These are phyloP conservation scores for Isatis lusitanica DNA, from an alignment of 441 rosid genomes.

Conservation along the genomic window DNA sequence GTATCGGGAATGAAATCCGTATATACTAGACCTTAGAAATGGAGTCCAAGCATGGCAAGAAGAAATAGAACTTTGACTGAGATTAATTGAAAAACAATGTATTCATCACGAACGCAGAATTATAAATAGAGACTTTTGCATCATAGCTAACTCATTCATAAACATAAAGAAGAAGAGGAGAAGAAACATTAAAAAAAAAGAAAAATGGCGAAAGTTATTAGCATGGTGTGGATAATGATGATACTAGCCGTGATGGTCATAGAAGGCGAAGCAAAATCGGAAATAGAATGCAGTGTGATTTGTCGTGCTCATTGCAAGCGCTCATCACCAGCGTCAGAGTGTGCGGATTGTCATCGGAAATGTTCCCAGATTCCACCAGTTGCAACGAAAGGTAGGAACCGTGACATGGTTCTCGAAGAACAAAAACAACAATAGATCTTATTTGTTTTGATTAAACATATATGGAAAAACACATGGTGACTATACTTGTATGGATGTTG, in stretches of 20 bases:
- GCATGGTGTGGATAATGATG: constrained; percentile 18
- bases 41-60: neutral
- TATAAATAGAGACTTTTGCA: constrained; percentile 19
- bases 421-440: neutral
- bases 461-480: neutral
- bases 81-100: neutral
- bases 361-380: constrained; percentile 21
- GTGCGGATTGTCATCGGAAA: constrained; percentile 17
- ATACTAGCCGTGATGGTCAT: neutral
- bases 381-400: neutral
- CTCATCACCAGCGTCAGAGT: constrained; percentile 17
- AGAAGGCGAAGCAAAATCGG: constrained; percentile 24
- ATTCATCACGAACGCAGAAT: neutral
- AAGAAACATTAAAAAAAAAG: neutral
- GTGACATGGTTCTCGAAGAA: neutral
- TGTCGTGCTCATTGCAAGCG: constrained; percentile 7
- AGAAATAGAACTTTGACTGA: neutral
- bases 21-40: neutral
- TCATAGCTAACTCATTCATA: neutral
- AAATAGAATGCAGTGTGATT: constrained; percentile 25
- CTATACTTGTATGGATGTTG: neutral
- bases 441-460: neutral
- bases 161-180: neutral
- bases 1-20: neutral
- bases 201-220: constrained; percentile 6